A percentile compares a stretch with the other conserved stretches of the same genome.
Conservation (phyloP, 1,284 basidiomycete genomes). For the Cryptococcus sp. region DNA sequence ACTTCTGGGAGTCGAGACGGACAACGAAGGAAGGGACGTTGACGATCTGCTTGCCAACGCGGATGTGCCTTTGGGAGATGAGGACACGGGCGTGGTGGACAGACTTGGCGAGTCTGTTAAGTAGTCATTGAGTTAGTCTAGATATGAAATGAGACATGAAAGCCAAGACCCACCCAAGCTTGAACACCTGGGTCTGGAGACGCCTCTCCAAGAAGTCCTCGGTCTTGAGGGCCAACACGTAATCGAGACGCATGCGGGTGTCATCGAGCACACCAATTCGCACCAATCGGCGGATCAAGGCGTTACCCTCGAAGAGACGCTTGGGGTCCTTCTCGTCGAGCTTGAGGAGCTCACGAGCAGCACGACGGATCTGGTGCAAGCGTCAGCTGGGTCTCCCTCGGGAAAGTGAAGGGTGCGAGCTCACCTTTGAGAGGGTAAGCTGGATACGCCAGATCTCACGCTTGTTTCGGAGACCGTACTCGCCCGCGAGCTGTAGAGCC, state of each 20-base stretch:
- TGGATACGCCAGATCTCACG: slow-evolving; percentile 99
- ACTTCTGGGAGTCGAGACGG: slow-evolving; percentile 91
- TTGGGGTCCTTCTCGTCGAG: slow-evolving; percentile 99
- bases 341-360: slow-evolving; percentile 99
- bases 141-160: background rate
- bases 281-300: slow-evolving; percentile 97
- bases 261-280: slow-evolving; percentile 99
- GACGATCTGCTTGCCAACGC: slow-evolving; percentile 99
- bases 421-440: slow-evolving; percentile 85
- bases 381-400: background rate
- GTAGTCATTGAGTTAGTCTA: background rate
- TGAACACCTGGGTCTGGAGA: slow-evolving; percentile 99
- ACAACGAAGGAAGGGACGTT: slow-evolving; percentile 99
- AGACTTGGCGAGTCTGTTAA: slow-evolving; percentile 83
- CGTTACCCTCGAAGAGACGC: slow-evolving; percentile 98
- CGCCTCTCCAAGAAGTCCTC: slow-evolving; percentile 99
- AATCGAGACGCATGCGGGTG: slow-evolving; percentile 98
- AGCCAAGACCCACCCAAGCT: slow-evolving; percentile 59
- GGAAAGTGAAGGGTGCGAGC: slow-evolving; percentile 5
- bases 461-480: slow-evolving; percentile 99
- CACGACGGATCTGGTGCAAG: slow-evolving; percentile 80
- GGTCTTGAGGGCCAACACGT: slow-evolving; percentile 97
- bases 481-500: slow-evolving; percentile 80
- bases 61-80: slow-evolving; percentile 80
- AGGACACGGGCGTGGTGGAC: slow-evolving; percentile 99